These are phyloP conservation scores for Solanum hybrid DNA, from an alignment of 305 asterid species.

Conservation along the genomic window DNA sequence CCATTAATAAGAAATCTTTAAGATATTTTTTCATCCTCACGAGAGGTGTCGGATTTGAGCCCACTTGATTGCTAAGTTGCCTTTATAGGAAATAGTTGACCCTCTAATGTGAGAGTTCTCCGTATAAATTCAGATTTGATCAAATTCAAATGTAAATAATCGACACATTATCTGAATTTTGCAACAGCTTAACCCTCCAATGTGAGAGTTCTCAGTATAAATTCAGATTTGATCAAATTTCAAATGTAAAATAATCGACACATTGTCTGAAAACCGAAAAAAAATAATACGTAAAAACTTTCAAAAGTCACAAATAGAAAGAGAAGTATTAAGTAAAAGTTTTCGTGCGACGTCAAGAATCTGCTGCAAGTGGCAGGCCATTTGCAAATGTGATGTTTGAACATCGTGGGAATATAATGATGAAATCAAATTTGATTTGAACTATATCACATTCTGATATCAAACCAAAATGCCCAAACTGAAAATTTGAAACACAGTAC, in stretches of 20 bases:
- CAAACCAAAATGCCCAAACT: not conserved
- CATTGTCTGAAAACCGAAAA: not conserved
- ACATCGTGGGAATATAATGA: not conserved
- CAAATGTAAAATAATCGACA: not conserved
- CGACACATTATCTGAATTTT: not conserved
- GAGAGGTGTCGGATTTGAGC: too few relatives aligned
- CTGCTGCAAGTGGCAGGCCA: not conserved
- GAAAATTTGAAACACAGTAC: not conserved
- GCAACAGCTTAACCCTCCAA: too few relatives aligned
- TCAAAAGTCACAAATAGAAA: not conserved
- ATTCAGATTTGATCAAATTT: too few relatives aligned
- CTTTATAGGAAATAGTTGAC: not conserved
- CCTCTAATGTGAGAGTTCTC: not conserved
- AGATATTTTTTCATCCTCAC: not conserved
- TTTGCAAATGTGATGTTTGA: not conserved
- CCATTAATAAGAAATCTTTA: rapidly evolving
- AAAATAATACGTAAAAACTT: too few relatives aligned
- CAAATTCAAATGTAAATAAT: too few relatives aligned
- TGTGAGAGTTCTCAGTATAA: too few relatives aligned
- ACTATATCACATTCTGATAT: not conserved
- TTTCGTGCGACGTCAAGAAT: not conserved
- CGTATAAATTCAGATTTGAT: too few relatives aligned
- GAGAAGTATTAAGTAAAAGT: too few relatives aligned
- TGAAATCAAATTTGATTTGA: not conserved
- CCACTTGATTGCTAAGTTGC: not conserved